Base-by-base conservation (phyloP, 2,329 filamentous ascomycete species). In the Diplodia seriata region DNA sequence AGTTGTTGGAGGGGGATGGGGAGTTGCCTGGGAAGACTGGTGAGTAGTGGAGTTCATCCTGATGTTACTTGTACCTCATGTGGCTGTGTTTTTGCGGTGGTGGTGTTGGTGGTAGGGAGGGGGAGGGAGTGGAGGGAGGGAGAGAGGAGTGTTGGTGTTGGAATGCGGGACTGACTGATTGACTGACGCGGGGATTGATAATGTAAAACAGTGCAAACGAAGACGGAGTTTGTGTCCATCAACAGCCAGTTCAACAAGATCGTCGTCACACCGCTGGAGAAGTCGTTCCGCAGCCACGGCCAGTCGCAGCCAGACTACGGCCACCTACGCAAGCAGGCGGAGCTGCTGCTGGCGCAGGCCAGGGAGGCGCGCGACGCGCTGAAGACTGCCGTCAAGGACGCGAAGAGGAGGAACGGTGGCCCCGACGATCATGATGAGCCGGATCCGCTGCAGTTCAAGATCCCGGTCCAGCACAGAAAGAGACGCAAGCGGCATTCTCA, bases 221-320 rank as follows among this genome's bases (percentile, higher is more conserved):
- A 63, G 59, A 63, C 59, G 7, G 59, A 63, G 11, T 63, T 63
- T 7, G 59, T 63, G 11, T 63, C 59, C n/a, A 63, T 63, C 26
- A 63, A 63, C 15, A 51, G 40, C n/a, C 59, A 63, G 59, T 63
- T 63, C 43, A 36, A 51, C 20, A 63, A 63, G 59, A 38, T 51
- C 14, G 31, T 63, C n/a, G 43, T 63, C 15, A 38, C 9, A 8
- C 59, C 59, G 18, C n/a, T 63, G 47, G 59, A 63, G 59, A 50
- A 51, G 31, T 38, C 59, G 6, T 63, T 63, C 47, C 29, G 29
- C 9, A 63, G 9, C 36, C 59, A 38, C 36, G 47, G 59, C 31
- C 50, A 43, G n/a, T 63, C 59, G 31, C 50, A 63, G n/a, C 59
- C 59, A 1, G 59, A 63, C 47, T 63, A 63, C 47, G 20, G 43